A percentile compares a stretch with the other conserved stretches of the same genome.
Conservation (phyloP, 495 filamentous ascomycete species). For the Wilcoxina mikolae region DNA sequence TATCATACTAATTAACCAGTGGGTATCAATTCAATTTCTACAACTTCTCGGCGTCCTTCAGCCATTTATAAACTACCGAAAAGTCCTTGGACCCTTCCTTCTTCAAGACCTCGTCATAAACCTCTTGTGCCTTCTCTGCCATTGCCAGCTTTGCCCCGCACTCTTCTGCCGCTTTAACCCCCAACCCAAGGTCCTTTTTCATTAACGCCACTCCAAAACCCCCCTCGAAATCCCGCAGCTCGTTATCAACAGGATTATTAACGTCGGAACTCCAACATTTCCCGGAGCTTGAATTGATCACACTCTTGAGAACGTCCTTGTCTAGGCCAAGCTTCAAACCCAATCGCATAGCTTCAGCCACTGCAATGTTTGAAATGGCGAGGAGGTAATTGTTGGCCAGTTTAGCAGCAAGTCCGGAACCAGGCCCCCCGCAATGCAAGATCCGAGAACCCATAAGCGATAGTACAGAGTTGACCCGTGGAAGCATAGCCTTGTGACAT, state of each 20-base stretch:
- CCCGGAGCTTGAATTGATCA: constrained; percentile 78
- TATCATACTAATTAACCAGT: background rate
- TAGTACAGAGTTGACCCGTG: constrained; percentile 47
- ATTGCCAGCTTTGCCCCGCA: constrained; percentile 51
- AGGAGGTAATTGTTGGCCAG: constrained; percentile 89
- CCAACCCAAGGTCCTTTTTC: constrained; percentile 66
- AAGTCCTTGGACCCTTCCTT: constrained; percentile 55
- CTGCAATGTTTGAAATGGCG: constrained; percentile 83
- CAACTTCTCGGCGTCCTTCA: constrained; percentile 32
- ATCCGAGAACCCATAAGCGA: constrained; percentile 68
- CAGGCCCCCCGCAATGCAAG: constrained; percentile 66
- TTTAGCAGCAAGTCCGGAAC: constrained; percentile 68
- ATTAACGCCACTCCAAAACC: constrained; percentile 76
- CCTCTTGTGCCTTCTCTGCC: constrained; percentile 45
- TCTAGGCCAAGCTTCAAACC: constrained; percentile 75
- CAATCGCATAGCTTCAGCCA: constrained; percentile 84
- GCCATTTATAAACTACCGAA: constrained; percentile 67
- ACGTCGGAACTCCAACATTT: constrained; percentile 83
- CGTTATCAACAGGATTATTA: constrained; percentile 86
- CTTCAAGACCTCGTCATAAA: constrained; percentile 51
- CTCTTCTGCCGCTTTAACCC: constrained; percentile 55
- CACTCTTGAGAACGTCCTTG: constrained; percentile 55
- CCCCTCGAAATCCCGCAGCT: constrained; percentile 57
- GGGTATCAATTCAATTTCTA: constrained; percentile 11
- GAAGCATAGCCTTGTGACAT: constrained; percentile 42